These are phyloP conservation scores for Raffaelea ambrosiae DNA, from an alignment of 2,329 filamentous ascomycete genomes.

Conservation along the genomic window DNA sequence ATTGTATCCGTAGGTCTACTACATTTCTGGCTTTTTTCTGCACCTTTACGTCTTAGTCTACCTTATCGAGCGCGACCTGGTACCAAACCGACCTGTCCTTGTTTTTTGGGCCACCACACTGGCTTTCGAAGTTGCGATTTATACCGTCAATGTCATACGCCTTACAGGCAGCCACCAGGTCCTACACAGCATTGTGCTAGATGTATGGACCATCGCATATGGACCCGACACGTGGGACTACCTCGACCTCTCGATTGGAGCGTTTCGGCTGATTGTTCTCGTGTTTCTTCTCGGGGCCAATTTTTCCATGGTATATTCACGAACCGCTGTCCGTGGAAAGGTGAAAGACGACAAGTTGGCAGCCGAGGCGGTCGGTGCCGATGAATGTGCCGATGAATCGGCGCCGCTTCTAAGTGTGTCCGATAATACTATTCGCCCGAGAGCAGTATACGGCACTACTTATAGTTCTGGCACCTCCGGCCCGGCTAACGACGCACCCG, in stretches of 20 bases:
- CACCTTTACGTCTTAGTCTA: constrained; percentile 12
- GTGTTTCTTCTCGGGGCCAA: too few relatives aligned
- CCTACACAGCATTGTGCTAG: constrained; percentile 21
- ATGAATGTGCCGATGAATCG: constrained; percentile 42
- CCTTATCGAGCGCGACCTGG: constrained; percentile 66
- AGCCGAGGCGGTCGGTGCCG: too few relatives aligned
- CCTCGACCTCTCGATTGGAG: constrained; percentile 57
- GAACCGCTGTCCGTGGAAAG: too few relatives aligned
- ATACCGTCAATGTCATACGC: constrained; percentile 58
- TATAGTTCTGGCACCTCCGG: constrained; percentile 13
- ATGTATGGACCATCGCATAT: constrained; percentile 29
- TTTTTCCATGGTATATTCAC: too few relatives aligned
- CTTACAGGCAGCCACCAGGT: constrained; percentile 45
- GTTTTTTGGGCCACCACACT: constrained; percentile 68
- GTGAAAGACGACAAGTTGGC: too few relatives aligned
- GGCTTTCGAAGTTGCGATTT: constrained; percentile 64
- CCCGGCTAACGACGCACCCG: constrained; percentile 25
- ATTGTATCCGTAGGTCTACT: constrained; percentile 13
- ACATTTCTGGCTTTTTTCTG: constrained; percentile 12
- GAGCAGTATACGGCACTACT: background rate
- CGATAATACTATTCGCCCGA: background rate
- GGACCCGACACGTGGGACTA: constrained; percentile 44
- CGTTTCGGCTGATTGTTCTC: constrained; percentile 56
- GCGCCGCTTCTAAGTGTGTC: constrained; percentile 51
- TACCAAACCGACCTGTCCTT: constrained; percentile 72